These are phyloP conservation scores for Penicillium olsonii DNA, from an alignment of 2,329 filamentous ascomycete genomes.

Conservation along the genomic window DNA sequence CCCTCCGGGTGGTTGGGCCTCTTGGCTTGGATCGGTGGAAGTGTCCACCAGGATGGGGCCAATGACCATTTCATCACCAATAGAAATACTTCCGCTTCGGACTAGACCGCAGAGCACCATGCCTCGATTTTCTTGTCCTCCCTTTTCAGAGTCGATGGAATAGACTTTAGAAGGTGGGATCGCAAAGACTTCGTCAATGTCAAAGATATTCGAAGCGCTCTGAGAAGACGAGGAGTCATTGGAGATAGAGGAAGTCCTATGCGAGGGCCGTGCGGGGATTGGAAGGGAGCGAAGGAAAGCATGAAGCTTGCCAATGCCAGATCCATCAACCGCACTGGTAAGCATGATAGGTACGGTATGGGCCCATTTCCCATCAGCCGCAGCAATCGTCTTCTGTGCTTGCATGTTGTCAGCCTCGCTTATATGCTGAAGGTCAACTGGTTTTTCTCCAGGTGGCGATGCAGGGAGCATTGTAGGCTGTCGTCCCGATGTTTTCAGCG, in stretches of 20 bases:
- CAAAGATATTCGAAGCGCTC: conserved; percentile 69
- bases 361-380: conserved; percentile 41
- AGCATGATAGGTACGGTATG: conserved; percentile 77
- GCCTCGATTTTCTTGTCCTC: conserved; percentile 53
- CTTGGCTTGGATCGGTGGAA: conserved; percentile 55
- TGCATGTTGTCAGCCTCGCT: conserved; percentile 59
- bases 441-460: conserved; percentile 49
- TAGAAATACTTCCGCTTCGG: conserved; percentile 72
- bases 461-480: conserved; percentile 68
- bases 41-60: conserved; percentile 66
- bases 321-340: conserved; percentile 82
- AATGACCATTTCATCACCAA: conserved; percentile 76
- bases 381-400: conserved; percentile 57
- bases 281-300: conserved; percentile 77
- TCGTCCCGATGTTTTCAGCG: conserved; percentile 73
- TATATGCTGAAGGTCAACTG: conserved; percentile 58
- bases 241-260: conserved; percentile 23
- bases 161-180: conserved; percentile 65
- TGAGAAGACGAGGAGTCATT: conserved; percentile 35
- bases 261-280: conserved; percentile 53
- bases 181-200: conserved; percentile 87
- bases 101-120: conserved; percentile 84
- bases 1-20: conserved; percentile 25
- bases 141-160: conserved; percentile 41
- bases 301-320: conserved; percentile 78